Evolutionary conservation across 1,284 basidiomycete species (phyloP), one percentile per base, ranked within the genome.

Genomic region (Xanthoconium separans): DNA sequence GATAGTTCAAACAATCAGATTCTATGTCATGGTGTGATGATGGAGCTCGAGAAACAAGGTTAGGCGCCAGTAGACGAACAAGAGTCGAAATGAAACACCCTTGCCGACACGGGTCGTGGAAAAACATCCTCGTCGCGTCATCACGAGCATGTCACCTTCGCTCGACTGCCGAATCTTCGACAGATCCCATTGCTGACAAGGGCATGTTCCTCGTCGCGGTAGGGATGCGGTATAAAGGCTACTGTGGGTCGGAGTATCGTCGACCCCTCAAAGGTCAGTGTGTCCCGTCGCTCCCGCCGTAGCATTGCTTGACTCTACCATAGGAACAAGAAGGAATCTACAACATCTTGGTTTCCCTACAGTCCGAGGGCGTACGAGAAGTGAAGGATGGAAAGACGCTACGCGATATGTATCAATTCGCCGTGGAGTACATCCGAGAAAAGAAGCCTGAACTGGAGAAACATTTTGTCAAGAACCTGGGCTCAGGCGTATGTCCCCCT

Each of bases 201-300:
- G 95, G 95, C 29, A 92, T 98, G 39, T 85, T 98, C 54, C 77
- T 98, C 2, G 86, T 93, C 10, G 85, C 89, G 16, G 82, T 98
- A 58, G 96, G 95, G 37, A 81, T 98, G 73, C 85, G 93, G 31
- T 98, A 97, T 75, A 95, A 90, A 68, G 90, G 87, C 11, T 98
- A 98, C 69, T 95, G 93, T 66, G 85, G 93, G 91, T 11, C 82
- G 96, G 43, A 98, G 93, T 4, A 91, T 98, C 64, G 94, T 98
- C 45, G 94, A 96, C 69, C 95, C 96, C 2, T 88, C 87, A 61
- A 88, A 90, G 66, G 92, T 91, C 53, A 64, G 81, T 68, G 27
- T 15, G 1, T 20, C 15, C 1, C 6, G 6, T 59, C 3, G 10
- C 46, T 7, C 41, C 36, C 6, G 50, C 45, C 27, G 36, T 11